These are phyloP conservation scores for Fusarium cyanostomum DNA, from an alignment of 2,329 filamentous ascomycete genomes.

Conservation along the genomic window DNA sequence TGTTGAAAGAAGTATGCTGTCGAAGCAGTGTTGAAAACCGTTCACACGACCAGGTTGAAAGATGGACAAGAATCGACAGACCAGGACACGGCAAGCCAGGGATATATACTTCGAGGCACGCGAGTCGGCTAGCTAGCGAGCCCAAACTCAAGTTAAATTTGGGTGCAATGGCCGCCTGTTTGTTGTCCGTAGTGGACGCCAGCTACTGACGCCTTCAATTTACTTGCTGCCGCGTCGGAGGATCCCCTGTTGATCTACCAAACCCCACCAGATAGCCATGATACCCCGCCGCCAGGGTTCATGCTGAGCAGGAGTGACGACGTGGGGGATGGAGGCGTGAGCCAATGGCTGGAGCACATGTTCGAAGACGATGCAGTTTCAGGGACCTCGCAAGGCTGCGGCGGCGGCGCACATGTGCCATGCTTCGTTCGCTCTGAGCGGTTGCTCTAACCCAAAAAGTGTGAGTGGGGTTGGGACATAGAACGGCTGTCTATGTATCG, in stretches of 20 bases:
- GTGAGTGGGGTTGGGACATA: slow-evolving; percentile 35
- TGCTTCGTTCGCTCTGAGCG: slow-evolving; percentile 40
- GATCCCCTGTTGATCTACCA: slow-evolving; percentile 32
- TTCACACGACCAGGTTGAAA: slow-evolving; percentile 42
- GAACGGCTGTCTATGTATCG: slow-evolving; percentile 16
- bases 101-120: slow-evolving; percentile 35
- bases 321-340: slow-evolving; percentile 38
- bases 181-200: slow-evolving; percentile 14
- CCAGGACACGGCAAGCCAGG: slow-evolving; percentile 30
- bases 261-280: slow-evolving; percentile 37
- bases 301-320: slow-evolving; percentile 6
- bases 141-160: slow-evolving; percentile 1
- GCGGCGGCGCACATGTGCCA: slow-evolving; percentile 39
- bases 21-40: slow-evolving; percentile 48
- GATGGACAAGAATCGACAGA: slow-evolving; percentile 20
- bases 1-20: slow-evolving; percentile 36
- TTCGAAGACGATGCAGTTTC: slow-evolving; percentile 37
- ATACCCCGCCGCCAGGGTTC: slow-evolving; percentile 40
- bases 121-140: slow-evolving; percentile 5
- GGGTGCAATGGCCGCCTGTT: slow-evolving; percentile 14
- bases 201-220: slow-evolving; percentile 25
- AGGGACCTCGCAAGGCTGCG: slow-evolving; percentile 39
- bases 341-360: slow-evolving; percentile 58
- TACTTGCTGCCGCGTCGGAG: slow-evolving; percentile 25
- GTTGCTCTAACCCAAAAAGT: slow-evolving; percentile 17